Evolutionary conservation across 768 basidiomycete species (phyloP), one percentile per base, ranked within the genome.

Genomic region (Dictyophora rubrovolvata): DNA sequence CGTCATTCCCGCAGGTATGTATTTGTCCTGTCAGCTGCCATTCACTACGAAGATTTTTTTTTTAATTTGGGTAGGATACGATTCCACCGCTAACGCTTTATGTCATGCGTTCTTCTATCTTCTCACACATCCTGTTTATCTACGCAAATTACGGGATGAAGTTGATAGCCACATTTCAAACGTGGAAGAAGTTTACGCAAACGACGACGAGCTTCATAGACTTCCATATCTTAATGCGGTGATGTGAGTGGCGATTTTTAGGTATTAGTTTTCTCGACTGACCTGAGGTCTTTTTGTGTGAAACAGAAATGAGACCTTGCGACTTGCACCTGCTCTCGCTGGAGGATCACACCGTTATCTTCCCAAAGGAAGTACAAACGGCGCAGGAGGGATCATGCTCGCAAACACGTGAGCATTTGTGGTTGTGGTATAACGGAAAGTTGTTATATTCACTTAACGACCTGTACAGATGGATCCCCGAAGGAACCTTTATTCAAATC

Each of bases 291-390:
- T 10, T n/a, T 48, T 23, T n/a, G 21, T 42, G 5, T 46, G 5
- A 18, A 17, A n/a, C 48, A 81, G 80, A 62, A 79, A 80, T 47
- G 81, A 82, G 60, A 68, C 73, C 1, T 67, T 82, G 23, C 74
- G 80, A 48, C 68, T 82, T n/a, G 73, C 72, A 58, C 78, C 80
- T 11, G 73, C 81, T 11, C 68, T 82, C 34, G 72, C 79, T 42
- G 75, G 74, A 53, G 78, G 79, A 28, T 72, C 73, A 50, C 77
- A 77, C 59, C 77, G 81, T 34, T 69, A 69, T n/a, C 67, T 71
- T 2, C 71, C 67, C 1, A 68, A 62, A 55, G 70, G 71, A 14
- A 70, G 67, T 48, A n/a, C 42, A 4, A 42, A 42, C 10, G 42
- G 28, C 28, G 28, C 28, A 2, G 74, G 71, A 14, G 76, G 73